phyloP scores from a whole-genome alignment of 1,284 basidiomycete genomes.

The Peniophora sp. region DNA sequence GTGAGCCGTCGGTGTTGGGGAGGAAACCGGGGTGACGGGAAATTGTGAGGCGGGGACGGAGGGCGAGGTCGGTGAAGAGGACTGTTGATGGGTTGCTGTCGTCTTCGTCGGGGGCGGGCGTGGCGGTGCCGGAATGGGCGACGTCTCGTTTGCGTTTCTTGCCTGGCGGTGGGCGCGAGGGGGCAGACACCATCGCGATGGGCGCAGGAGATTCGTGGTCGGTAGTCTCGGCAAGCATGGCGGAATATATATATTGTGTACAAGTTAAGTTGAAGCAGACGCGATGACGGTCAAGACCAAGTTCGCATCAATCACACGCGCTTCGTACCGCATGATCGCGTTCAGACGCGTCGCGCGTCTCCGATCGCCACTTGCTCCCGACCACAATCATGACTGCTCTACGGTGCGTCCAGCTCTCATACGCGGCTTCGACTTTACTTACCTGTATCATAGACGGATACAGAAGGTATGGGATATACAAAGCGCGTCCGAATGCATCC shows the following conservation, averaged over 20 bases:
- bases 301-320: not conserved
- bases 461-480: slow-evolving; percentile 43
- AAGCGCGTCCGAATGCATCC: slow-evolving; percentile 6
- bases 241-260: not conserved
- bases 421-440: slow-evolving; percentile 3
- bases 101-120: slow-evolving; percentile 36
- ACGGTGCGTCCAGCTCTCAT: slow-evolving; percentile 30
- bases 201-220: slow-evolving; percentile 29
- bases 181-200: slow-evolving; percentile 14
- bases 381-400: slow-evolving; percentile 42
- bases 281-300: not conserved
- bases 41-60: slow-evolving; percentile 58
- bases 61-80: slow-evolving; percentile 55
- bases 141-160: slow-evolving; percentile 34
- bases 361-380: not conserved
- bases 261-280: not conserved
- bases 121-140: slow-evolving; percentile 17
- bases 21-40: slow-evolving; percentile 65
- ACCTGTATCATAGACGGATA: slow-evolving; percentile 42
- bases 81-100: slow-evolving; percentile 29
- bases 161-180: slow-evolving; percentile 9
- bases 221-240: slow-evolving; percentile 15
- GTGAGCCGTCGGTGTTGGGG: slow-evolving; percentile 43
- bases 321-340: not conserved
- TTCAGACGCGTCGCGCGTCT: not conserved